phyloP scores from a whole-genome alignment of 441 rosid genomes.

The Kokia cookei region DNA sequence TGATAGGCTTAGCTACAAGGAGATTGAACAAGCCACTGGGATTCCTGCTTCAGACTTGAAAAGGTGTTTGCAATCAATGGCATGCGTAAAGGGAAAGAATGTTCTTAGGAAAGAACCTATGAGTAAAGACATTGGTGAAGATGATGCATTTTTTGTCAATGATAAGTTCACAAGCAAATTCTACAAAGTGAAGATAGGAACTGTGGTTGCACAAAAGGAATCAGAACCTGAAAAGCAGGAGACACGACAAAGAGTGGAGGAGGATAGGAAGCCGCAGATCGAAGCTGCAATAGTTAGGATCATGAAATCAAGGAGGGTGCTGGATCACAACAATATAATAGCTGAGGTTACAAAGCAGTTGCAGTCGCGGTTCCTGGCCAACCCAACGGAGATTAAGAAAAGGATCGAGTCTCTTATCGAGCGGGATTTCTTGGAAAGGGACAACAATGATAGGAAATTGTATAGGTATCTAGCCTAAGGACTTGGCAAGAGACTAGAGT shows the following conservation, averaged over 20 bases:
- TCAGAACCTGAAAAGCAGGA: constrained; percentile 97
- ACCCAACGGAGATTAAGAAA: constrained; percentile 94
- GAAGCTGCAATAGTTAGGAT: constrained; percentile 98
- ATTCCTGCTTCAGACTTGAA: constrained; percentile 83
- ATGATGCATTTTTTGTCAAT: constrained; percentile 73
- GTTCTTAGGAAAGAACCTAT: constrained; percentile 92
- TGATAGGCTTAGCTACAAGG: constrained; percentile 80
- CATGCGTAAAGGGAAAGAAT: constrained; percentile 88
- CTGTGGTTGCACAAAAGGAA: constrained; percentile 95
- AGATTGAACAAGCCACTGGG: constrained; percentile 88
- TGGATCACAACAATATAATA: constrained; percentile 91
- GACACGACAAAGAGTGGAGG: constrained; percentile 96
- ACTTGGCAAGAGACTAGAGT: constrained; percentile 17
- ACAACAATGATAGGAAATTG: constrained; percentile 74
- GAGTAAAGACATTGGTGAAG: constrained; percentile 92
- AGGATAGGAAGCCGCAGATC: constrained; percentile 96
- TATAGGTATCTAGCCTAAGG: constrained; percentile 87
- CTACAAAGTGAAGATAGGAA: constrained; percentile 95
- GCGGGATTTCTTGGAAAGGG: constrained; percentile 99
- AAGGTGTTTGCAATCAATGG: constrained; percentile 91
- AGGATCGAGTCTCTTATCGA: constrained; percentile 94
- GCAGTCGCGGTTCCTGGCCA: constrained; percentile 90
- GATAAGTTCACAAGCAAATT: constrained; percentile 92
- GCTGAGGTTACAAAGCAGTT: constrained; percentile 91
- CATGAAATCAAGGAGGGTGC: constrained; percentile 91